Percentiles rank a stretch among this genome's conserved stretches.
Conservation (phyloP, 73 alveolate species). For the Paramecium pentaurelia region DNA sequence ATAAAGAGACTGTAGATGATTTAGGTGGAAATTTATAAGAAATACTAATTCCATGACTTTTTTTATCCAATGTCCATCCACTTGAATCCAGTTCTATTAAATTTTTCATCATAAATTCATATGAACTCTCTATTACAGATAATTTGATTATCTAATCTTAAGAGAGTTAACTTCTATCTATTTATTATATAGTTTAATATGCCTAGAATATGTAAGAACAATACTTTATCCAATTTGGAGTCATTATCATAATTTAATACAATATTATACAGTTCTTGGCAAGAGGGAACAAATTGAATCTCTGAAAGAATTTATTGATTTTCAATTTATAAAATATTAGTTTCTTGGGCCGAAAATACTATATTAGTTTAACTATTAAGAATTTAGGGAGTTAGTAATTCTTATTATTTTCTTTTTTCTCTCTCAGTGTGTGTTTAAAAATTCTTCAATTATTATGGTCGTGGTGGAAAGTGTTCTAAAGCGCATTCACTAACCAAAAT, state of each 20-base stretch:
- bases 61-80: slow-evolving; percentile 5
- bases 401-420: background rate
- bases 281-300: background rate
- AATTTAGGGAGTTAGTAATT: background rate
- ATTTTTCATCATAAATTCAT: background rate
- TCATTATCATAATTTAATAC: background rate
- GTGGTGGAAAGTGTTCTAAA: background rate
- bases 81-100: background rate
- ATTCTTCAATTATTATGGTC: background rate
- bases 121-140: background rate
- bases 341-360: background rate
- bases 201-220: background rate
- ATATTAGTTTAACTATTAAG: background rate
- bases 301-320: background rate
- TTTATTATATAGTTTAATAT: background rate
- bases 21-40: background rate
- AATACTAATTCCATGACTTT: background rate
- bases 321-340: background rate
- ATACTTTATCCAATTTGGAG: background rate
- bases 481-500: background rate
- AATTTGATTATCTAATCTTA: background rate
- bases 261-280: background rate
- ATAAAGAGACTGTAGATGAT: background rate
- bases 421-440: background rate
- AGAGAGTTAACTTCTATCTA: background rate